Percentiles rank a stretch among this genome's conserved stretches.
These are phyloP conservation scores for Laetiporus sulphureus DNA, from an alignment of 1,284 basidiomycete genomes.

Conservation along the genomic window DNA sequence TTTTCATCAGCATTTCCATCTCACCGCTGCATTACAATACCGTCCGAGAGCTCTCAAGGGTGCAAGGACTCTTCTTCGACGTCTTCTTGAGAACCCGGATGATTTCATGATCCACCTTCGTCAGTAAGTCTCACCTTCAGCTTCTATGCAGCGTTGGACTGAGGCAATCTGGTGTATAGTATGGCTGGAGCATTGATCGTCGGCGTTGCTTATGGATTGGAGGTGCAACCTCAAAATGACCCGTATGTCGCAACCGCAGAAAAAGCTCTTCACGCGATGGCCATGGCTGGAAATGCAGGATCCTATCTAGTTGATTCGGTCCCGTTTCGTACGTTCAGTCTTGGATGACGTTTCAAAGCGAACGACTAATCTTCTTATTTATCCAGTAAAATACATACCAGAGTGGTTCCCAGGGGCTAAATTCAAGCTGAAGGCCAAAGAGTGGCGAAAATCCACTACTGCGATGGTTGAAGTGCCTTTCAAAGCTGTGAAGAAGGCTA, in stretches of 20 bases:
- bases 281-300: slow-evolving; percentile 19
- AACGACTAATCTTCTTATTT: neutral
- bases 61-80: slow-evolving; percentile 7
- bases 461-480: slow-evolving; percentile 29
- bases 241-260: slow-evolving; percentile 24
- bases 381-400: slow-evolving; percentile 33
- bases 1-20: slow-evolving; percentile 21
- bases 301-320: slow-evolving; percentile 23
- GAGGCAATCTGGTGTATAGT: slow-evolving; percentile 11
- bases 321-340: slow-evolving; percentile 18
- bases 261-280: slow-evolving; percentile 19
- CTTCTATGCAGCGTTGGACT: neutral
- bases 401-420: slow-evolving; percentile 39
- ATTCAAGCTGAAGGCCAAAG: slow-evolving; percentile 42
- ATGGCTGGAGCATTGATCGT: slow-evolving; percentile 25
- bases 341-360: too few species aligned
- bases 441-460: slow-evolving; percentile 24
- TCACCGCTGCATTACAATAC: slow-evolving; percentile 12
- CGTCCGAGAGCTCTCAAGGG: slow-evolving; percentile 2
- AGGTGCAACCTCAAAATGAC: slow-evolving; percentile 24
- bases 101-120: slow-evolving; percentile 20
- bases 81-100: slow-evolving; percentile 20
- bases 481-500: slow-evolving; percentile 23
- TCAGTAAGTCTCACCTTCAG: slow-evolving; percentile 11
- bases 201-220: slow-evolving; percentile 22